Conservation (phyloP, 176 grass and related monocot species). For the Olyra latifolia region DNA sequence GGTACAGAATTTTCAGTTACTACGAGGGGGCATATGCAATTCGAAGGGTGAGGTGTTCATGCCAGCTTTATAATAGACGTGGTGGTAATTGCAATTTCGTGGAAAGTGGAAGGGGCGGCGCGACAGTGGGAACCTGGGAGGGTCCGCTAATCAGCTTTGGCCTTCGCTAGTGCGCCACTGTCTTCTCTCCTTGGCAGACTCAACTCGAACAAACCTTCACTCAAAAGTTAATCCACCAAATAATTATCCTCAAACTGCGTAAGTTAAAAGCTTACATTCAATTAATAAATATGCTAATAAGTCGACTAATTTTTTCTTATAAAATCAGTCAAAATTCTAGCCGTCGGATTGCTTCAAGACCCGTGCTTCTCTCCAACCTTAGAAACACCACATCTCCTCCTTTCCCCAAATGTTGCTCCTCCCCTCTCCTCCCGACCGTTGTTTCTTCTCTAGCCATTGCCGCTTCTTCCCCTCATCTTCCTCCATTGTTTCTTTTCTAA, state of each 20-base stretch:
- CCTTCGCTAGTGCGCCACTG: neutral
- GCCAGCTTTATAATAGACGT: neutral
- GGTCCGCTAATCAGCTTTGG: neutral
- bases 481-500: too few relatives aligned
- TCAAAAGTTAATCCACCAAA: neutral
- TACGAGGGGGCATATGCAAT: constrained; percentile 4
- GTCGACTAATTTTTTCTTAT: too few relatives aligned
- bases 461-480: too few relatives aligned
- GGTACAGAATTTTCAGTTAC: neutral
- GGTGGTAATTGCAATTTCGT: neutral
- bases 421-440: too few relatives aligned
- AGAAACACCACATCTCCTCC: too few relatives aligned
- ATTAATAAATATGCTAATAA: too few relatives aligned
- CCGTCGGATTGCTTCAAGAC: too few relatives aligned
- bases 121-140: neutral
- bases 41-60: neutral
- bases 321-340: too few relatives aligned
- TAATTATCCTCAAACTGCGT: neutral
- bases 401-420: too few relatives aligned
- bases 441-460: too few relatives aligned
- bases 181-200: constrained; percentile 5
- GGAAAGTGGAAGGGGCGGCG: constrained; percentile 10
- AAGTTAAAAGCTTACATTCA: neutral
- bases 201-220: neutral
- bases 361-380: too few relatives aligned